Evolutionary conservation across 345 rosid genomes (phyloP), one percentile per base, ranked within the genome.

Genomic region (Populus ilicifolia): DNA sequence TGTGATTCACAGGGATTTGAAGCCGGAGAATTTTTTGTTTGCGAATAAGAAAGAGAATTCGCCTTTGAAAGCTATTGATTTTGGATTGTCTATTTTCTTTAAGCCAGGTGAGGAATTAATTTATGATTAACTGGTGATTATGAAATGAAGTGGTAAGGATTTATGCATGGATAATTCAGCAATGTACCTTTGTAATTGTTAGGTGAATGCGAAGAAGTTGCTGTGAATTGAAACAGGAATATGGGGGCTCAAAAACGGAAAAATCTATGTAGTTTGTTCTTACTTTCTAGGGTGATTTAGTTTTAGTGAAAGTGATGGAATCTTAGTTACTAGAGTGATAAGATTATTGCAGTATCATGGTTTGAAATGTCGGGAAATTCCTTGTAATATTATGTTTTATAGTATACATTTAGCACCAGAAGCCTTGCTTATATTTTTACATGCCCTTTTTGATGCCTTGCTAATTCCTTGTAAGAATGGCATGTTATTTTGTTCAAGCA

Each of bases 21-120:
- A 96, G 88, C 99, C 99, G 0, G 99, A 96, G 89, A 96, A 94
- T 79, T 96, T 96, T 81, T 81, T 96, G 86, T 96, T 92, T 30
- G 99, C 99, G 12, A 96, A 90, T 68, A 94, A 96, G 96, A 96
- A 94, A 84, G 99, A 96, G 88, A 94, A 96, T 89, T 96, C 99
- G 23, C 97, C 98, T 1, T 83, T 96, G 63, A 96, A 96, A 82
- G 99, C 99, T 62, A 96, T 96, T 82, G 99, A 96, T 90, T 96
- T 96, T 67, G 99, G 99, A 14, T 84, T 96, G 85, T 96, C 99
- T 33, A 96, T 94, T 39, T 96, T 96, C 91, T 96, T 96, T 88
- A 96, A 92, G 86, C 99, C 96, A 62, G 99, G 99, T 94, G 80
- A 80, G 84, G 14, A 25, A 70, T 78, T 43, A 69, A 18, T 38